Evolutionary conservation across 2,329 filamentous ascomycete species (phyloP).

Genomic region (Hirsutella rhossiliensis): DNA sequence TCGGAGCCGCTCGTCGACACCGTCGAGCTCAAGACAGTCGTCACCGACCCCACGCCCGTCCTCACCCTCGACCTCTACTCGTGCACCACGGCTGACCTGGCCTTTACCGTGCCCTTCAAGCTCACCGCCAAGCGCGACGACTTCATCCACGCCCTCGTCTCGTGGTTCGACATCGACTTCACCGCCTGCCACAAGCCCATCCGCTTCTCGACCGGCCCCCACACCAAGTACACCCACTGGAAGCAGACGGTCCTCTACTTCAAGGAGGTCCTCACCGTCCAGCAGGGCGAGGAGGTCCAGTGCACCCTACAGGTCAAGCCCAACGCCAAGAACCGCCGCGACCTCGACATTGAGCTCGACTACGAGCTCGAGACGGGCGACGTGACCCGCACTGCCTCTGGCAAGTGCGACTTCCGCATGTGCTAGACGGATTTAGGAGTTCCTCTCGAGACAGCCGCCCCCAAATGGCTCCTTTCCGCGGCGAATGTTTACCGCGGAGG

Average conservation of each 20-base stretch:
- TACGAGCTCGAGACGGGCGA: constrained; percentile 76
- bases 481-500: not conserved
- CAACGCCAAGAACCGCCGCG: constrained; percentile 87
- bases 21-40: constrained; percentile 92
- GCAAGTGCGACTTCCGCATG: constrained; percentile 71
- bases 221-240: constrained; percentile 99
- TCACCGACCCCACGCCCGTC: constrained; percentile 78
- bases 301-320: constrained; percentile 72
- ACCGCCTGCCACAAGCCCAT: constrained; percentile 97
- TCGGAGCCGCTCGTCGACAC: constrained; percentile 96
- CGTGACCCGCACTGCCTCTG: constrained; percentile 52
- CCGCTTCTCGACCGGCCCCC: constrained; percentile 89
- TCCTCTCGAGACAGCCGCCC: too few relatives aligned
- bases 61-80: constrained; percentile 90
- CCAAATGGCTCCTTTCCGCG: not conserved
- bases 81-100: constrained; percentile 69
- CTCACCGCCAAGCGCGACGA: constrained; percentile 74
- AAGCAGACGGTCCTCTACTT: constrained; percentile 99
- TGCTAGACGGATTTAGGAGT: constrained; percentile 41
- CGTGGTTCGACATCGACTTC: constrained; percentile 99
- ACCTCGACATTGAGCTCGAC: constrained; percentile 80
- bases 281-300: constrained; percentile 69
- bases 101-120: constrained; percentile 69
- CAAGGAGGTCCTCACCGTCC: constrained; percentile 81
- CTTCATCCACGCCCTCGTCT: constrained; percentile 90